A percentile compares a stretch with the other conserved stretches of the same genome.
These are phyloP conservation scores for Xylaria arbuscula DNA, from an alignment of 2,329 filamentous ascomycete genomes.

Conservation along the genomic window DNA sequence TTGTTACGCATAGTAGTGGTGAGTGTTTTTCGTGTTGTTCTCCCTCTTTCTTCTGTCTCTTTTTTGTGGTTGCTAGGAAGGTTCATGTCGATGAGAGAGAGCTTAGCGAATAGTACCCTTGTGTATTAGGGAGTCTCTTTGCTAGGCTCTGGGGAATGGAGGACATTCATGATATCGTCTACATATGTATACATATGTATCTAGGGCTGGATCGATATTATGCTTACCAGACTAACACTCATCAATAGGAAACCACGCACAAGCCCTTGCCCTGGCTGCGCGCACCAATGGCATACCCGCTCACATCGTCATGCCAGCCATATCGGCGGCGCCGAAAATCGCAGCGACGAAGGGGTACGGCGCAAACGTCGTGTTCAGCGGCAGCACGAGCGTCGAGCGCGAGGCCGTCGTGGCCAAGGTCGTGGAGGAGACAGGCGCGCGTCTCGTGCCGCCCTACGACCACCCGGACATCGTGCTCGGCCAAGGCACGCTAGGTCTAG, in stretches of 20 bases:
- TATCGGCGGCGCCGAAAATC: constrained; percentile 87
- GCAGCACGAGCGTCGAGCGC: constrained; percentile 81
- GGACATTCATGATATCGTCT: neutral
- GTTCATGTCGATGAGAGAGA: neutral
- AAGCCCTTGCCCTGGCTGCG: constrained; percentile 89
- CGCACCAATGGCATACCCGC: constrained; percentile 77
- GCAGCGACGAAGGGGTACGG: constrained; percentile 83
- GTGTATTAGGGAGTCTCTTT: neutral
- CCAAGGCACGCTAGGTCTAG: constrained; percentile 89
- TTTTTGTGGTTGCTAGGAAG: neutral
- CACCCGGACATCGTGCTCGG: constrained; percentile 92
- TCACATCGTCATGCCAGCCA: constrained; percentile 92
- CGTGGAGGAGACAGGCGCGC: constrained; percentile 76
- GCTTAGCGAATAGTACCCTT: neutral
- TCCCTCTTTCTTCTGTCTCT: neutral
- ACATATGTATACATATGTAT: neutral
- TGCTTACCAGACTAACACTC: constrained; percentile 27
- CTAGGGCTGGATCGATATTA: neutral
- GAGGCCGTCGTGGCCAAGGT: constrained; percentile 80
- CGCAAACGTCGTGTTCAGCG: constrained; percentile 82
- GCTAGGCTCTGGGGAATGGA: neutral
- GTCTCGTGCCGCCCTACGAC: constrained; percentile 89
- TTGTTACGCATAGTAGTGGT: constrained; percentile 93
- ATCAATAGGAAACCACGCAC: constrained; percentile 85
- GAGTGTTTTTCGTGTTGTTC: constrained; percentile 41